phyloP scores from a whole-genome alignment of 2,329 filamentous ascomycete genomes.

The Xylaria sp. region DNA sequence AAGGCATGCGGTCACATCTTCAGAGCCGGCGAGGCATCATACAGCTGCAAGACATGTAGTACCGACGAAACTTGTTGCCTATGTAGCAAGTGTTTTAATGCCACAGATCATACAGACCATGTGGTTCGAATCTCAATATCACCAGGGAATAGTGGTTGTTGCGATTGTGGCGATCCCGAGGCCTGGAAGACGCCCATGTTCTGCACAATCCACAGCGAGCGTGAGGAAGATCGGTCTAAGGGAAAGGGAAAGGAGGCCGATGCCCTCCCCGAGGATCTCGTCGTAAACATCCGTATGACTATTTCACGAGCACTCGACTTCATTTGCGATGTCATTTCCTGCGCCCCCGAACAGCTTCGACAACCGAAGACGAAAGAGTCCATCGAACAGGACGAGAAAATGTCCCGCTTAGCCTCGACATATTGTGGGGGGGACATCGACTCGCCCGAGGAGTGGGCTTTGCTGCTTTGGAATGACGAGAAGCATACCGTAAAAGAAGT shows the following conservation, averaged over 20 bases:
- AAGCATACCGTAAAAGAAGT: conserved; percentile 96
- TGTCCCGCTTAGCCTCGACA: conserved; percentile 73
- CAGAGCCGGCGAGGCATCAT: conserved; percentile 89
- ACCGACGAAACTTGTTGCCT: conserved; percentile 94
- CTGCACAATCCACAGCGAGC: conserved; percentile 89
- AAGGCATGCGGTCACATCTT: conserved; percentile 98
- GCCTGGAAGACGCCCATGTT: conserved; percentile 87
- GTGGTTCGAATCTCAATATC: conserved; percentile 88
- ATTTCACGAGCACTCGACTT: conserved; percentile 87
- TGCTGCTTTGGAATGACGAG: conserved; percentile 97
- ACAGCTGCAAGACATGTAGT: conserved; percentile 91
- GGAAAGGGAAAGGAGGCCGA: conserved; percentile 63
- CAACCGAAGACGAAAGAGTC: conserved; percentile 80
- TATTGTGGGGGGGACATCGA: conserved; percentile 73
- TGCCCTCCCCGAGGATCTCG: conserved; percentile 72
- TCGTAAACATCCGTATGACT: conserved; percentile 80
- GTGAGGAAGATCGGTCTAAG: conserved; percentile 52
- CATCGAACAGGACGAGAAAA: conserved; percentile 78
- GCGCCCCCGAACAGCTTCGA: conserved; percentile 92
- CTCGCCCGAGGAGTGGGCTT: conserved; percentile 73
- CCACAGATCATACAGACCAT: conserved; percentile 92
- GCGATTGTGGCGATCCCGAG: conserved; percentile 94
- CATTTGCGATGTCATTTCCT: conserved; percentile 96
- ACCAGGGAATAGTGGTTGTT: conserved; percentile 91
- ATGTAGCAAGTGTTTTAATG: conserved; percentile 91